Percentiles rank a stretch among this genome's conserved stretches.
These are phyloP conservation scores for Leucoagaricus sp. DNA, from an alignment of 1,284 basidiomycete genomes.

Conservation along the genomic window DNA sequence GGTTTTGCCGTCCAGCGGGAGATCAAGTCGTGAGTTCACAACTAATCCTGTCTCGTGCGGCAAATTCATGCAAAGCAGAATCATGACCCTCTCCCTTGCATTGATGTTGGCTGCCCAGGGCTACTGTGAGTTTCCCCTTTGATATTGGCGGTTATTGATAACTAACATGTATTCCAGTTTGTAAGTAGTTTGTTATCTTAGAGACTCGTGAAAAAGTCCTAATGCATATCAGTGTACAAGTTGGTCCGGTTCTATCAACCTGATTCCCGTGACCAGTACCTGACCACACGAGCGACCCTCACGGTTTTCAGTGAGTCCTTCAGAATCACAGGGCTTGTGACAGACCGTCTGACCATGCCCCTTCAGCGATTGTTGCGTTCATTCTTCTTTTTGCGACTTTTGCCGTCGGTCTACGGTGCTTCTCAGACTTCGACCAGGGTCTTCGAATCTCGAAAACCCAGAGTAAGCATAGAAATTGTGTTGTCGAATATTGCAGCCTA, in stretches of 20 bases:
- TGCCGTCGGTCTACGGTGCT: conserved; percentile 73
- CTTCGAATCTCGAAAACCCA: conserved; percentile 68
- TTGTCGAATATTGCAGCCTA: conserved; percentile 12
- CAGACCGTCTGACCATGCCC: not conserved
- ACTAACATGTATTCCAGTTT: conserved; percentile 40
- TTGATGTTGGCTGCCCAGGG: conserved; percentile 75
- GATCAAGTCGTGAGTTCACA: conserved; percentile 65
- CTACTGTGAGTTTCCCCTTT: conserved; percentile 56
- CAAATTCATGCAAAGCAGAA: conserved; percentile 36
- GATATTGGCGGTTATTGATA: conserved; percentile 10
- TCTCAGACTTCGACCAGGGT: conserved; percentile 78
- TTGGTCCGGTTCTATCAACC: conserved; percentile 77
- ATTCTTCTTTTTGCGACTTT: conserved; percentile 72
- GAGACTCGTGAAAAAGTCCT: conserved; percentile 1
- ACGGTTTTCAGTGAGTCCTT: conserved; percentile 77
- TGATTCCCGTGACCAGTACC: conserved; percentile 51
- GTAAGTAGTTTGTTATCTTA: conserved; percentile 38
- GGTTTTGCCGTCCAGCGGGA: conserved; percentile 75
- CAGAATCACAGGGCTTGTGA: not conserved
- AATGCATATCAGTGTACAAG: conserved; percentile 63
- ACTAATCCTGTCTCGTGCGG: not conserved
- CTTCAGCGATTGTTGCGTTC: conserved; percentile 70
- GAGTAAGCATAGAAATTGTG: conserved; percentile 54
- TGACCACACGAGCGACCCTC: conserved; percentile 72
- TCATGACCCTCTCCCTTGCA: conserved; percentile 67